Base-by-base conservation (phyloP, 306 rosid genomes). In the Rosa persica region DNA sequence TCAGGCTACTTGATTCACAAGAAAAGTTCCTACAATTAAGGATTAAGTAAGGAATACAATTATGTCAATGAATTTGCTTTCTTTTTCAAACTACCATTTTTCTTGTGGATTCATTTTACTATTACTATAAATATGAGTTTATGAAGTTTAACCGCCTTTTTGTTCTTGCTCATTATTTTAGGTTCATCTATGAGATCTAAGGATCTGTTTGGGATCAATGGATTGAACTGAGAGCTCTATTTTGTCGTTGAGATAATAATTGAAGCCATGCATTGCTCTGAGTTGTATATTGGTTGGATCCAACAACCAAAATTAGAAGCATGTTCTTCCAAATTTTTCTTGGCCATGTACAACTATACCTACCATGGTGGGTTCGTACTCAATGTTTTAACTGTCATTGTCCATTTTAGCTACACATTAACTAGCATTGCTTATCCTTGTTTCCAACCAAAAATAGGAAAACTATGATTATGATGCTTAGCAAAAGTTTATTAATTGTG, bases 231-330 rank as follows among this genome's bases (percentile, higher is more conserved):
- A 27, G 17, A 61, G 19, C 23, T 67, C 71, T 10, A 4, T 67
- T 67, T 67, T 67, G 71, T 67, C 71, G 6, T 20, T 38, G 48
- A 67, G 48, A 67, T 67, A 38, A 67, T 67, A 67, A 67, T 64
- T 39, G 16, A 20, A 67, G 71, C 71, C 48, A 67, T n/a, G 23
- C 51, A 15, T 49, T 72, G 49, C 38, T 78, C 73, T 55, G 83
- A 39, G 78, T 80, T 72, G 74, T 80, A 70, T 40, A 52, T 73
- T 43, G 74, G 72, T 73, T 73, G 78, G 83, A 36, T 51, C 44
- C 68, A 65, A 48, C 78, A 36, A 72, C 64, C 73, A 44, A 30
- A 62, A 30, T 42, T 34, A 75, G 36, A 75, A 62, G 58, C 60
- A 75, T 75, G 60, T 75, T 44, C 30, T 44, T 57, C 34, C 30